Conservation (phyloP, 2,329 filamentous ascomycete genomes). For the Cryphonectria radicalis region DNA sequence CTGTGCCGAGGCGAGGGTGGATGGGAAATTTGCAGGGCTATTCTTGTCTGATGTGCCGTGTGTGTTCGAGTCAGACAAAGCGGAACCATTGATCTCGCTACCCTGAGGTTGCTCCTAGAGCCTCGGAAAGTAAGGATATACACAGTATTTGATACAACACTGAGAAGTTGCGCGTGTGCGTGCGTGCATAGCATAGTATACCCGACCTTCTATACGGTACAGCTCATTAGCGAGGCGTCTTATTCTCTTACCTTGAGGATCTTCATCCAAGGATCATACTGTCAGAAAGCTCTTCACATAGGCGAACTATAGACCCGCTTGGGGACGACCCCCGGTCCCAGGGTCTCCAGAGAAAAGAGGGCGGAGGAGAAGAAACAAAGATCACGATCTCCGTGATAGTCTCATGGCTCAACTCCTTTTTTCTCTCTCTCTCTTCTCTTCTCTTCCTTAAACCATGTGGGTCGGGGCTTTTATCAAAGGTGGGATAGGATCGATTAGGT, state of each 20-base stretch:
- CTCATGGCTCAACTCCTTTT: background rate
- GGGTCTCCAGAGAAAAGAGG: background rate
- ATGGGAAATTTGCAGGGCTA: background rate
- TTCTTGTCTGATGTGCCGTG: constrained; percentile 1
- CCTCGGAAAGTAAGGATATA: background rate
- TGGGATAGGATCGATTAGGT: background rate
- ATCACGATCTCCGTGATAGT: background rate
- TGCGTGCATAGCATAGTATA: background rate
- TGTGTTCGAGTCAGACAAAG: constrained; percentile 2
- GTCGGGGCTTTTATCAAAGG: background rate
- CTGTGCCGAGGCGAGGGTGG: background rate
- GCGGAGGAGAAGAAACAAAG: background rate
- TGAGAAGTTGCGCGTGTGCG: background rate
- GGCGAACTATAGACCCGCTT: background rate
- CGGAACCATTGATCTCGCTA: constrained; percentile 8
- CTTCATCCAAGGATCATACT: background rate
- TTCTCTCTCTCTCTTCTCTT: background rate
- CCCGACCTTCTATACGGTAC: background rate
- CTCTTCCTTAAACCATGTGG: background rate
- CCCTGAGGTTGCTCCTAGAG: background rate
- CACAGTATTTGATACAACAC: background rate
- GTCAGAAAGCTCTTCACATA: background rate
- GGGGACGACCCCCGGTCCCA: background rate
- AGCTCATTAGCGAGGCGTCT: background rate
- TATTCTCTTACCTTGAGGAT: background rate